Conservation (phyloP, 352 stramenopile genomes). For the Pythium oligandrum region DNA sequence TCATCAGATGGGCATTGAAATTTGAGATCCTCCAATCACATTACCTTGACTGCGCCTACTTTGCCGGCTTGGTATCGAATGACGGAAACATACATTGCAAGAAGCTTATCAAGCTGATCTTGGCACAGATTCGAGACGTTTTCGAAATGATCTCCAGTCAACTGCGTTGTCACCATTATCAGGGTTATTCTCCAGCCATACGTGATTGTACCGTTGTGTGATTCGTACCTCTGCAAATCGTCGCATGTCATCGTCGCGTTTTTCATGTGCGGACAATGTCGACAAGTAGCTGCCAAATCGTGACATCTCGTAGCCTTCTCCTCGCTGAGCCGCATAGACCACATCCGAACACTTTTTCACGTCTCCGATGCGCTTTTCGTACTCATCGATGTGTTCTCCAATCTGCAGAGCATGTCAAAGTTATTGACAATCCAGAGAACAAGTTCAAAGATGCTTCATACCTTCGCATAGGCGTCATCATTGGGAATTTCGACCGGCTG, state of each 20-base stretch:
- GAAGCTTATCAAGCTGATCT: conserved; percentile 81
- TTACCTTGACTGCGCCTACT: conserved; percentile 82
- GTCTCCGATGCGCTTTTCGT: conserved; percentile 78
- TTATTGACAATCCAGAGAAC: too few relatives aligned
- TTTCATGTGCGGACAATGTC: conserved; percentile 68
- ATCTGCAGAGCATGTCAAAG: conserved; percentile 33
- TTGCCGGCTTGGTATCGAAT: conserved; percentile 83
- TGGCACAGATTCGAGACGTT: conserved; percentile 84
- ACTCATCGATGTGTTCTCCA: conserved; percentile 82
- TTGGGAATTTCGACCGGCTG: conserved; percentile 85
- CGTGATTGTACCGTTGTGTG: too few relatives aligned
- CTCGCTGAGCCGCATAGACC: conserved; percentile 72
- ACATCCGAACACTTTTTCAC: conserved; percentile 80
- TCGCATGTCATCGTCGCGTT: conserved; percentile 70
- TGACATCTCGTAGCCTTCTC: conserved; percentile 84
- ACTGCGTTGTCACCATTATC: conserved; percentile 15
- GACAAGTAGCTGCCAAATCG: conserved; percentile 82
- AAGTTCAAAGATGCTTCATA: conserved; percentile 5
- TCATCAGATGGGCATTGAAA: not conserved
- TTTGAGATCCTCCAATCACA: conserved; percentile 4
- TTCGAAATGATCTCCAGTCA: conserved; percentile 77
- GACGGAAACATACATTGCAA: conserved; percentile 85
- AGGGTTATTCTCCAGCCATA: too few relatives aligned
- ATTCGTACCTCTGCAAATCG: conserved; percentile 50
- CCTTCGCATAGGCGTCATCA: conserved; percentile 81